Percentiles rank a stretch among this genome's conserved stretches.
These are phyloP conservation scores for Clarireedia hainanense DNA, from an alignment of 2,329 filamentous ascomycete genomes.

Conservation along the genomic window DNA sequence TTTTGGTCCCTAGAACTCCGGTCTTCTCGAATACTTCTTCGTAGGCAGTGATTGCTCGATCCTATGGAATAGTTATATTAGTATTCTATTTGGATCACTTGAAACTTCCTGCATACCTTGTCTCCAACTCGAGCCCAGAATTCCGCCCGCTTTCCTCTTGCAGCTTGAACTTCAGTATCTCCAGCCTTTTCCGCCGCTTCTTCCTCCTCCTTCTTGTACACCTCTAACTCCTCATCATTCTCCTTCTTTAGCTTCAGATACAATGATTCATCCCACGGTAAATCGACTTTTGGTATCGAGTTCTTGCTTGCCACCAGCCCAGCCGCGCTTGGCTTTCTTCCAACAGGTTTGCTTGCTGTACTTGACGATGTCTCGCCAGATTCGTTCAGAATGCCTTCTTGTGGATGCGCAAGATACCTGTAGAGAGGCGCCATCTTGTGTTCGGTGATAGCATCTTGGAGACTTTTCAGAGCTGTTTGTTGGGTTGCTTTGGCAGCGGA, in stretches of 20 bases:
- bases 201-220: slow-evolving; percentile 78
- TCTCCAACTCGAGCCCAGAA: slow-evolving; percentile 94
- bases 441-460: slow-evolving; percentile 76
- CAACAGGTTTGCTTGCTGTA: slow-evolving; percentile 44
- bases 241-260: slow-evolving; percentile 71
- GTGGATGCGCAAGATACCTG: slow-evolving; percentile 73
- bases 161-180: slow-evolving; percentile 89
- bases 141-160: slow-evolving; percentile 88
- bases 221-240: slow-evolving; percentile 70
- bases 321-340: slow-evolving; percentile 61
- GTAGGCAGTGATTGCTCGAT: slow-evolving; percentile 87
- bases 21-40: slow-evolving; percentile 95
- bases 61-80: slow-evolving; percentile 43
- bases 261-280: slow-evolving; percentile 86
- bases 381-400: slow-evolving; percentile 51
- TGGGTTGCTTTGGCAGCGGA: slow-evolving; percentile 59
- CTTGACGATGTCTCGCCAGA: slow-evolving; percentile 38
- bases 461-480: slow-evolving; percentile 61
- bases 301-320: slow-evolving; percentile 70
- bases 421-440: slow-evolving; percentile 86
- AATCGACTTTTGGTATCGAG: slow-evolving; percentile 53
- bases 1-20: slow-evolving; percentile 93
- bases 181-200: slow-evolving; percentile 94
- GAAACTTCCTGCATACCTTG: slow-evolving; percentile 54
- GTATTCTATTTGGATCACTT: neutral